phyloP scores from a whole-genome alignment of 306 rosid species.

The Quercus alba region DNA sequence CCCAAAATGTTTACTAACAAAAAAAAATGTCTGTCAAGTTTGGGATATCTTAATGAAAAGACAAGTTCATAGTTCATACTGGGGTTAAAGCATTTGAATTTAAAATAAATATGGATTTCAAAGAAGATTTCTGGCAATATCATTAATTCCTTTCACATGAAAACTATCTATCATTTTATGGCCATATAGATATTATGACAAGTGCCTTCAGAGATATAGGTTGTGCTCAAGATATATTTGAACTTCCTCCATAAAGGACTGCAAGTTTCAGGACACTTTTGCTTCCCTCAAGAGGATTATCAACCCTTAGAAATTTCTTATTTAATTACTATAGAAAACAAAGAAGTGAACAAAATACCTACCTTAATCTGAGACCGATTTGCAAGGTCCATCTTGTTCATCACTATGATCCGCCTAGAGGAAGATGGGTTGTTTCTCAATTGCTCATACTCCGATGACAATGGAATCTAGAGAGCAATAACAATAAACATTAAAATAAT shows the following conservation, averaged over 20 bases:
- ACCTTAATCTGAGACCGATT: conserved; percentile 50
- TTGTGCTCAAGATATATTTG: neutral
- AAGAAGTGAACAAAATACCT: conserved; percentile 1
- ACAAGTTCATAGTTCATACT: too few relatives aligned
- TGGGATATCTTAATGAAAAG: too few relatives aligned
- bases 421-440: conserved; percentile 28
- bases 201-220: neutral
- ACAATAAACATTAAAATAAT: conserved; percentile 1
- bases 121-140: too few relatives aligned
- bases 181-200: neutral
- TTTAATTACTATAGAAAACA: neutral
- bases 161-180: too few relatives aligned
- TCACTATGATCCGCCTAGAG: conserved; percentile 40
- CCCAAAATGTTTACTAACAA: too few relatives aligned
- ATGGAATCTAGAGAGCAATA: conserved; percentile 57
- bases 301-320: neutral
- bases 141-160: too few relatives aligned
- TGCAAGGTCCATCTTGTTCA: conserved; percentile 90
- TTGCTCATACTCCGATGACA: conserved; percentile 50
- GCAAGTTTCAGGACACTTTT: neutral
- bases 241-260: neutral
- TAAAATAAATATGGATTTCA: too few relatives aligned
- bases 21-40: too few relatives aligned
- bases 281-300: neutral
- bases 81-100: too few relatives aligned